Percentiles rank a stretch among this genome's conserved stretches.
These are phyloP conservation scores for Citrus hindsii DNA, from an alignment of 345 rosid species.

Conservation along the genomic window DNA sequence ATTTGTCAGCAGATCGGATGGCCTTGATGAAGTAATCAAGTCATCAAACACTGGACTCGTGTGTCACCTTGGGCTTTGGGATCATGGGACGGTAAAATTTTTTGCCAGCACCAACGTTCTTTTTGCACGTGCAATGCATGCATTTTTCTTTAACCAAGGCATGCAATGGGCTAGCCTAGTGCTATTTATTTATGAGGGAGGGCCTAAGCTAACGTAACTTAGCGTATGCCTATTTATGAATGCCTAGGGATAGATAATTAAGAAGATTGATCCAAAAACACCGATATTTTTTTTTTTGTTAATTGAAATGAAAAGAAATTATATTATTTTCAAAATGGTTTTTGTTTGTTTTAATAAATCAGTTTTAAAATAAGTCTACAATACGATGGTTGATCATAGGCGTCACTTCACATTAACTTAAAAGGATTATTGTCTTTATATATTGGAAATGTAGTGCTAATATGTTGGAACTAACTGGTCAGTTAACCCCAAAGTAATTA, in stretches of 20 bases:
- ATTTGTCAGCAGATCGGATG: background rate
- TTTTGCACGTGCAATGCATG: constrained; percentile 2
- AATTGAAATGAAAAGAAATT: too few relatives aligned
- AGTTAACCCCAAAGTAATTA: too few relatives aligned
- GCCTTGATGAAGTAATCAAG: background rate
- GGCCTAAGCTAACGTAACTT: too few relatives aligned
- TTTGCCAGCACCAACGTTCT: background rate
- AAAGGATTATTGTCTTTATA: too few relatives aligned
- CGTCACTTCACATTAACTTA: too few relatives aligned
- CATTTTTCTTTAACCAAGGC: background rate
- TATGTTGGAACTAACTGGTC: too few relatives aligned
- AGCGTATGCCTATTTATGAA: background rate
- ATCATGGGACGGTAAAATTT: background rate
- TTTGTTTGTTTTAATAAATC: too few relatives aligned
- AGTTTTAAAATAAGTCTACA: too few relatives aligned
- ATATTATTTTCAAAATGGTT: too few relatives aligned
- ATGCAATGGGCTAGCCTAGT: background rate
- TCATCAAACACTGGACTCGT: background rate
- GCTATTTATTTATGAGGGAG: background rate
- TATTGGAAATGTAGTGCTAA: too few relatives aligned
- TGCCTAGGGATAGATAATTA: background rate
- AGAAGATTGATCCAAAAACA: background rate
- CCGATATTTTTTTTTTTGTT: too few relatives aligned
- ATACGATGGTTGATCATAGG: too few relatives aligned
- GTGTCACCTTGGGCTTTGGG: background rate